Percentiles rank a stretch among this genome's conserved stretches.
Evolutionary conservation across 2,329 filamentous ascomycete genomes (phyloP).

Genomic region (Emmonsiellopsis sp.): DNA sequence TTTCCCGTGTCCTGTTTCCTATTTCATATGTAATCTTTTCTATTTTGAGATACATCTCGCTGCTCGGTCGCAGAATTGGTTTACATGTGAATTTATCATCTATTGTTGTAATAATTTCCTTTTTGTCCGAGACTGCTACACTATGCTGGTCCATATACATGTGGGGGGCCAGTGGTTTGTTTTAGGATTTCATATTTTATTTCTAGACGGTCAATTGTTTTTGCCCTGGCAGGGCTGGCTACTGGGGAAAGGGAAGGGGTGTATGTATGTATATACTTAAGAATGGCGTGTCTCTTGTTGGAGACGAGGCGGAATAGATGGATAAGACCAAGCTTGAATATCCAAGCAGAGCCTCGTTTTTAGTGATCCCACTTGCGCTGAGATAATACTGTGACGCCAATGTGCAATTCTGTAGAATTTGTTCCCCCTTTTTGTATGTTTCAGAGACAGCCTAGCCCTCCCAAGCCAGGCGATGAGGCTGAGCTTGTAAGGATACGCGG

Average conservation of each 20-base stretch:
- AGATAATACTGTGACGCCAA: too few relatives aligned
- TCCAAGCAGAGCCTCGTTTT: not conserved
- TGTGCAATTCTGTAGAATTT: too few relatives aligned
- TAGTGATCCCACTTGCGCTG: too few relatives aligned
- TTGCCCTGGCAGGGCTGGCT: too few relatives aligned
- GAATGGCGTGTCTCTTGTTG: too few relatives aligned
- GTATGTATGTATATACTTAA: too few relatives aligned
- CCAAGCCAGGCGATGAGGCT: too few relatives aligned
- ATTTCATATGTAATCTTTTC: not conserved
- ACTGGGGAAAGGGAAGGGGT: too few relatives aligned
- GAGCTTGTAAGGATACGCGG: too few relatives aligned
- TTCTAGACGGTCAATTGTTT: conserved; percentile 1
- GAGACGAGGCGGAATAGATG: not conserved
- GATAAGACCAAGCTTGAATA: not conserved
- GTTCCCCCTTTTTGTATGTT: too few relatives aligned
- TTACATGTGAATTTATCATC: not conserved
- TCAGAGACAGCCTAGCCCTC: too few relatives aligned
- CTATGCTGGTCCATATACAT: not conserved
- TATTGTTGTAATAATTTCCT: not conserved
- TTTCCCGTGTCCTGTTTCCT: not conserved
- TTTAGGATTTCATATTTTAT: not conserved
- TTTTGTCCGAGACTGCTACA: not conserved
- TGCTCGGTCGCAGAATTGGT: not conserved
- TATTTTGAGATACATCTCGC: not conserved
- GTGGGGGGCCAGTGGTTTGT: not conserved